Conservation (phyloP, 352 stramenopile genomes). For the Globisporangium rhizosaccharum region DNA sequence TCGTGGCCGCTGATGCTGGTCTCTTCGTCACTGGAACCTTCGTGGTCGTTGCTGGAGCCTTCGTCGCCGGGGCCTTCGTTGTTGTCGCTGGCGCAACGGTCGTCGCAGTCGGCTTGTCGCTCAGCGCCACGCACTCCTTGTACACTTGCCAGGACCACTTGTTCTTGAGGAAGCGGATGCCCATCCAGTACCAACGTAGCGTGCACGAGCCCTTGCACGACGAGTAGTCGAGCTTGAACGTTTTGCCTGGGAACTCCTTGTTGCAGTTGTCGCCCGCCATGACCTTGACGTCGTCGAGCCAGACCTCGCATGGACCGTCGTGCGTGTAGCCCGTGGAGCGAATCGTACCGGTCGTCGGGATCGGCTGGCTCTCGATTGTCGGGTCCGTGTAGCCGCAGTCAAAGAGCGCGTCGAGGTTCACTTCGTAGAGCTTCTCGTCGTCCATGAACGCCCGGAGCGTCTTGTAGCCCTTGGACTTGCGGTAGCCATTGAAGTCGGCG, state of each 20-base stretch:
- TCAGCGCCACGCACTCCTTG: constrained; percentile 32
- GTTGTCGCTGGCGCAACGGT: neutral
- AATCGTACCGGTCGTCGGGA: constrained; percentile 28
- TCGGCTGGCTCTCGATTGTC: constrained; percentile 31
- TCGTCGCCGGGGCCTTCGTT: neutral
- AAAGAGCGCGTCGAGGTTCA: constrained; percentile 44
- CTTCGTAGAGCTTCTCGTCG: constrained; percentile 41
- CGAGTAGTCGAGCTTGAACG: constrained; percentile 29
- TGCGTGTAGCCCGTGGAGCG: constrained; percentile 47
- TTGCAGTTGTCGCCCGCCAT: constrained; percentile 32
- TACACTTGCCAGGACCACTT: constrained; percentile 55
- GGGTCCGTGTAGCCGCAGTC: constrained; percentile 49
- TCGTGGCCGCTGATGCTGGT: neutral
- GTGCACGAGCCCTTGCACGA: constrained; percentile 30
- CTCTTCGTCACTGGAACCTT: constrained; percentile 1
- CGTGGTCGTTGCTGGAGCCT: neutral
- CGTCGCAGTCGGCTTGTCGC: constrained; percentile 5
- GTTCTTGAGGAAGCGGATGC: constrained; percentile 35
- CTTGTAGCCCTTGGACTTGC: constrained; percentile 31
- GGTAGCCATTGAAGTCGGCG: constrained; percentile 35
- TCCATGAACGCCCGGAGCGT: constrained; percentile 49
- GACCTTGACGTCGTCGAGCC: constrained; percentile 28
- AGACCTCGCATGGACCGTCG: constrained; percentile 38
- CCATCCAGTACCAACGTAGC: constrained; percentile 39
- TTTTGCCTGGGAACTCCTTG: constrained; percentile 29